A percentile compares a stretch with the other conserved stretches of the same genome.
phyloP scores from a whole-genome alignment of 2,329 filamentous ascomycete species.

The Scedosporium apiospermum region DNA sequence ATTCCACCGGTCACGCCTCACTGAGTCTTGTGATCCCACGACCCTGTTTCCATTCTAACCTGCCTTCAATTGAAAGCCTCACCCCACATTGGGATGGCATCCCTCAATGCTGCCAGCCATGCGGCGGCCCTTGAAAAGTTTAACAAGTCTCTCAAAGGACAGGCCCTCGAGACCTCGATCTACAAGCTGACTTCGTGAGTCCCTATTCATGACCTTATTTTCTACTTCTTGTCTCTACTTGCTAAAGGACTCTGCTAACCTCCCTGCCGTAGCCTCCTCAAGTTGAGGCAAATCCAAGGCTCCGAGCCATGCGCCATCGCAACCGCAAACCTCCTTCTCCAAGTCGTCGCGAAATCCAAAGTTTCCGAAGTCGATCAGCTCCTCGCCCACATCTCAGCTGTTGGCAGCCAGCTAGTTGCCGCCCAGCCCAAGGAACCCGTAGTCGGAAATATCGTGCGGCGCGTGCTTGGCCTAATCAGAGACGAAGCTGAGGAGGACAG shows the following conservation, averaged over 20 bases:
- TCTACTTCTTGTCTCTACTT: too few species aligned
- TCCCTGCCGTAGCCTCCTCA: conserved; percentile 58
- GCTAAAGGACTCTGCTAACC: background rate
- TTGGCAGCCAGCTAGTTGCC: conserved; percentile 67
- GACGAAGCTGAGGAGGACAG: conserved; percentile 80
- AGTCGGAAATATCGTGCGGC: conserved; percentile 87
- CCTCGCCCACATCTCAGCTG: conserved; percentile 67
- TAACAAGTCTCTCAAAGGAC: conserved; percentile 67
- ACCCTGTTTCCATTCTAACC: too few species aligned
- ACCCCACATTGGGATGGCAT: conserved; percentile 4
- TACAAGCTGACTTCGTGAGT: conserved; percentile 75
- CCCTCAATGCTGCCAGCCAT: conserved; percentile 12
- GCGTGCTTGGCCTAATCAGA: conserved; percentile 81
- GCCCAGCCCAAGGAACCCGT: conserved; percentile 87
- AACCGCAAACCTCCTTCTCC: conserved; percentile 79
- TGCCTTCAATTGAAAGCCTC: background rate
- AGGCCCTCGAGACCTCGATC: conserved; percentile 69
- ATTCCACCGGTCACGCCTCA: too few species aligned
- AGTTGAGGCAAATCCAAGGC: conserved; percentile 80
- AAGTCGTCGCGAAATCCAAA: conserved; percentile 74
- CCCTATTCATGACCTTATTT: background rate
- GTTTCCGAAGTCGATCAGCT: conserved; percentile 70
- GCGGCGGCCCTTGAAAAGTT: conserved; percentile 71
- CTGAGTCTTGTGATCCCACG: too few species aligned
- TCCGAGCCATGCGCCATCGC: conserved; percentile 84